Conservation (phyloP, 495 filamentous ascomycete genomes). For the Aspergillus ellipticus region DNA sequence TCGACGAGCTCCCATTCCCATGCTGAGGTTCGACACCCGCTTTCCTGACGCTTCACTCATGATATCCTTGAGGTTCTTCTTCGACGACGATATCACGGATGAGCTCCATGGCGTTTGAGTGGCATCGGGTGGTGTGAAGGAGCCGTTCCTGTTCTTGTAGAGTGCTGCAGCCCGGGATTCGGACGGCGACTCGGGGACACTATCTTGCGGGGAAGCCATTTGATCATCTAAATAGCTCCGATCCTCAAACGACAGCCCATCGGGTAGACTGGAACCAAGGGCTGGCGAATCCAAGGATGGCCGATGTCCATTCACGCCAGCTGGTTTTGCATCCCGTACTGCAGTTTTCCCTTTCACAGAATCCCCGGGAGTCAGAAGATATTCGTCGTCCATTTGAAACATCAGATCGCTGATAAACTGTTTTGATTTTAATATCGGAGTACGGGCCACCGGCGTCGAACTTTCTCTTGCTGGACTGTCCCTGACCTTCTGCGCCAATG, state of each 20-base stretch:
- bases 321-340: slow-evolving; percentile 20
- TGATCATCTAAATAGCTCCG: slow-evolving; percentile 30
- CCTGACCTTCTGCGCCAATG: slow-evolving; percentile 51
- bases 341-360: slow-evolving; percentile 30
- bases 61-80: slow-evolving; percentile 78
- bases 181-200: slow-evolving; percentile 28
- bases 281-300: slow-evolving; percentile 28
- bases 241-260: slow-evolving; percentile 28
- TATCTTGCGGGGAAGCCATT: slow-evolving; percentile 30
- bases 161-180: slow-evolving; percentile 22
- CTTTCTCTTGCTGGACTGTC: slow-evolving; percentile 42
- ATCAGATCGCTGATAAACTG: slow-evolving; percentile 72
- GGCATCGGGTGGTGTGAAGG: slow-evolving; percentile 11
- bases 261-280: slow-evolving; percentile 27
- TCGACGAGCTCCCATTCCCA: slow-evolving; percentile 56
- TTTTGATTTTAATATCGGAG: slow-evolving; percentile 61
- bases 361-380: slow-evolving; percentile 24
- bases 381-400: slow-evolving; percentile 93
- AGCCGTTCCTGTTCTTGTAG: slow-evolving; percentile 19
- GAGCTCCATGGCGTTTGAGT: slow-evolving; percentile 57
- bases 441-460: slow-evolving; percentile 37
- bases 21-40: slow-evolving; percentile 65
- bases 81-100: slow-evolving; percentile 51
- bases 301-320: slow-evolving; percentile 13
- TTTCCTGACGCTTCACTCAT: slow-evolving; percentile 69